Evolutionary conservation across 176 grass and related monocot genomes (phyloP), one percentile per base, ranked within the genome.

Genomic region (Eragrostis curvula): DNA sequence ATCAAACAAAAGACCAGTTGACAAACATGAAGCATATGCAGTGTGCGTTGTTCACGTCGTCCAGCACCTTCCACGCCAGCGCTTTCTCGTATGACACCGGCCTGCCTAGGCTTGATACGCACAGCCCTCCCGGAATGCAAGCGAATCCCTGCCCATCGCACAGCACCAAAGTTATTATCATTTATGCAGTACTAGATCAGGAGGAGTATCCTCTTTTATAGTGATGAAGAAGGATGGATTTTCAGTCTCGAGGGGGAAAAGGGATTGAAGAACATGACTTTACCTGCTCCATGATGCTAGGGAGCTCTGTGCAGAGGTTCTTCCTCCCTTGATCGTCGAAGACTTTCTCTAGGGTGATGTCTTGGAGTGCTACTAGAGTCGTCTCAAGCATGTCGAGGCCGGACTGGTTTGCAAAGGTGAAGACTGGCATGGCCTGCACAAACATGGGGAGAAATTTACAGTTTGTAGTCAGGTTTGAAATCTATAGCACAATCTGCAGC

Each of bases 301-400:
- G 78, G 43, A 98, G 92, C 72, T 95, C 90, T 39, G 96, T 70
- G 51, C 87, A 95, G 17, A 98, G 87, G 46, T 71, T 73, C 90
- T 95, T 98, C 79, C 90, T 74, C 18, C 90, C 90, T 11, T 79
- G 75, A 9, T 90, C 87, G 40, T 93, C 96, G 27, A 95, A 82
- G 21, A 98, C 71, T 47, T 90, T 91, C 43, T 91, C 96, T 21
- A 95, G 82, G 0, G 88, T 81, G 24, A 86, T 85, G 23, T 98
- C 93, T 58, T 95, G 96, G 12, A 98, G 90, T 20, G 88, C 86
- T 17, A 89, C 80, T 30, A 93, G 75, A 0, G 93, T 91, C 3
- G 96, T 95, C 83, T 98, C 92, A 20, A 98, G 90, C 96, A 98
- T 98, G 82, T 95, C 96, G 2, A 98, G 91, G 5, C 96, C 96